These are phyloP conservation scores for Diplotaxis tenuifolia DNA, from an alignment of 345 rosid genomes.

Conservation along the genomic window DNA sequence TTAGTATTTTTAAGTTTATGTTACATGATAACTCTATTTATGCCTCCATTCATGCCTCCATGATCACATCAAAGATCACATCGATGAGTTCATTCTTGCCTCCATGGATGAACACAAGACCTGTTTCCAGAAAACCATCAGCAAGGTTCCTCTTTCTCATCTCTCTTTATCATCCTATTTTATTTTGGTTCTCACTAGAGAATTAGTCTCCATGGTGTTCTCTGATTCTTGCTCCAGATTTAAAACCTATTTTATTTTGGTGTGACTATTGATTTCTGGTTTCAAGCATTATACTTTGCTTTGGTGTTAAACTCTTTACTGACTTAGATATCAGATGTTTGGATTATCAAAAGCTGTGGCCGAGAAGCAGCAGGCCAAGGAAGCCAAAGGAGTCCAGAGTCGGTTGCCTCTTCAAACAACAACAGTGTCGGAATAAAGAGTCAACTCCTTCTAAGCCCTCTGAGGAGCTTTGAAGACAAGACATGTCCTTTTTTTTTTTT, in stretches of 20 bases:
- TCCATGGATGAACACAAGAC: constrained; percentile 86
- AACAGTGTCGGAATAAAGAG: constrained; percentile 44
- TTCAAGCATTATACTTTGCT: neutral
- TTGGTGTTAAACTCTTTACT: neutral
- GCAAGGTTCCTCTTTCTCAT: constrained; percentile 51
- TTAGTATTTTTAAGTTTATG: too few species aligned
- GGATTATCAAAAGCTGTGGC: constrained; percentile 76
- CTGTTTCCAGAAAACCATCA: constrained; percentile 73
- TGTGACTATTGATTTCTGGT: too few species aligned
- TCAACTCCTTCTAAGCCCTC: neutral
- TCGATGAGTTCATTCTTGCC: constrained; percentile 79
- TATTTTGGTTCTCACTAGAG: too few species aligned
- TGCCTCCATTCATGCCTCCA: too few species aligned
- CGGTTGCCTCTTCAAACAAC: constrained; percentile 59
- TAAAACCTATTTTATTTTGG: too few species aligned
- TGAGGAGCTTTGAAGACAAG: too few species aligned
- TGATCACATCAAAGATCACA: constrained; percentile 87
- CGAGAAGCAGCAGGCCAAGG: constrained; percentile 52
- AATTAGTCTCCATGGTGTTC: too few species aligned
- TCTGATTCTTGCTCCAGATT: too few species aligned
- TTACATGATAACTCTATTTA: too few species aligned
- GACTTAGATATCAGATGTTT: constrained; percentile 58
- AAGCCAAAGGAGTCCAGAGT: constrained; percentile 62
- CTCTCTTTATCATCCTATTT: too few species aligned
- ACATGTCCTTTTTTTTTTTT: too few species aligned